Conservation (phyloP, 1,139 yeast species). For the Protomyces arabidopsidicola region DNA sequence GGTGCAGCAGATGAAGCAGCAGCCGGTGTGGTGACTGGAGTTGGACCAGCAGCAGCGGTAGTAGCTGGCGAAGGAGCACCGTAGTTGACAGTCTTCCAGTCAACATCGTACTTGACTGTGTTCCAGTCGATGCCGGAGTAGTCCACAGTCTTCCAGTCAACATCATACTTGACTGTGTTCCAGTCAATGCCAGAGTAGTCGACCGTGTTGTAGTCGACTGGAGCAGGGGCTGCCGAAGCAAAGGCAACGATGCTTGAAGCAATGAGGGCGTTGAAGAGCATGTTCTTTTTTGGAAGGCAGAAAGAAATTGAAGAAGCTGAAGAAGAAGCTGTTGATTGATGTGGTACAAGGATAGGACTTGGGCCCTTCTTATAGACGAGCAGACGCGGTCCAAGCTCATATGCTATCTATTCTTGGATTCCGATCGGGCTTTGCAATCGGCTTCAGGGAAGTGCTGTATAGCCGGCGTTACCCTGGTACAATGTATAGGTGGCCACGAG, state of each 20-base stretch:
- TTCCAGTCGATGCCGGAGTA: not conserved
- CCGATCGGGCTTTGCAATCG: too few species aligned
- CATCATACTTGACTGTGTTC: slow-evolving; percentile 2
- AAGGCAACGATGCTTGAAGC: slow-evolving; percentile 25
- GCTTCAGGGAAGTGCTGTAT: too few species aligned
- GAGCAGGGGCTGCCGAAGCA: slow-evolving; percentile 10
- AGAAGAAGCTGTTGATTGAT: not conserved
- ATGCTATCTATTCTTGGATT: not conserved
- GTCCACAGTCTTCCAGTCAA: not conserved
- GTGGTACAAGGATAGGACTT: not conserved
- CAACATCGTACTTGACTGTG: not conserved
- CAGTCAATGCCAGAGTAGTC: slow-evolving; percentile 14
- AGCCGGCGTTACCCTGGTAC: too few species aligned
- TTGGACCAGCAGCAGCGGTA: not conserved
- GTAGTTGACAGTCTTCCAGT: not conserved
- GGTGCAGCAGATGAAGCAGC: slow-evolving; percentile 1
- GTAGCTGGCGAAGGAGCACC: not conserved
- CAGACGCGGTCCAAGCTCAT: not conserved
- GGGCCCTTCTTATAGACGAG: not conserved
- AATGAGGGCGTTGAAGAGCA: slow-evolving; percentile 22
- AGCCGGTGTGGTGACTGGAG: not conserved
- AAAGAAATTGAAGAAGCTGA: not conserved
- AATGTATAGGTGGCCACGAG: too few species aligned
- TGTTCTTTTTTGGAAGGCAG: too few species aligned
- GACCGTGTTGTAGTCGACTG: not conserved